Evolutionary conservation across 768 basidiomycete genomes (phyloP).

Genomic region (Epithele typhae): DNA sequence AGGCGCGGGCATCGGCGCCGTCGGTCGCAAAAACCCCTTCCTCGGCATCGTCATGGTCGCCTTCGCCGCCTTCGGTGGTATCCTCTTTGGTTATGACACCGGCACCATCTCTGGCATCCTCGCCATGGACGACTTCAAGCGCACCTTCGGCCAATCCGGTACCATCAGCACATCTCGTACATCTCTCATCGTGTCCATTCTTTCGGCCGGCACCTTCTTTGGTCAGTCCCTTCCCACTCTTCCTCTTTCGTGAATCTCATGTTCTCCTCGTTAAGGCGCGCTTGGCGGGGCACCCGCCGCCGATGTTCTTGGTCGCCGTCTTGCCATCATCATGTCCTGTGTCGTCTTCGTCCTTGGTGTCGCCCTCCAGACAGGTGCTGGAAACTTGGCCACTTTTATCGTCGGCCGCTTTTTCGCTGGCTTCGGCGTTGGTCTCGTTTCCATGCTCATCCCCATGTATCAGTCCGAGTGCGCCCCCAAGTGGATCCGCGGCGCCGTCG

Average conservation of each 20-base stretch:
- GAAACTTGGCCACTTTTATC: constrained; percentile 49
- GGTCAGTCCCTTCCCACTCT: constrained; percentile 21
- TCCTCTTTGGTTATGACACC: constrained; percentile 65
- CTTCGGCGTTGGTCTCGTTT: constrained; percentile 72
- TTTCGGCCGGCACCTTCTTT: constrained; percentile 81
- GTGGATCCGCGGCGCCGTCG: constrained; percentile 36
- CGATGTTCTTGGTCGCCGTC: constrained; percentile 45
- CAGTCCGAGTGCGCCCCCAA: constrained; percentile 58
- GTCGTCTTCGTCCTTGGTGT: constrained; percentile 56
- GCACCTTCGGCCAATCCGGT: constrained; percentile 39
- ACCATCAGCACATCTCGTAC: constrained; percentile 29
- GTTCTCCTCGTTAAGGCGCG: constrained; percentile 26
- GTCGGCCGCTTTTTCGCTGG: constrained; percentile 73
- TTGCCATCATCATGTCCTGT: constrained; percentile 39
- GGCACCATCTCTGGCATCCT: constrained; percentile 75
- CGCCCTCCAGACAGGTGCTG: constrained; percentile 55
- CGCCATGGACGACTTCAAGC: constrained; percentile 52
- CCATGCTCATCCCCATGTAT: constrained; percentile 53
- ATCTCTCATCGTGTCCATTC: constrained; percentile 55
- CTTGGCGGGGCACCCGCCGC: constrained; percentile 46
- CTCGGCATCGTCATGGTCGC: constrained; percentile 29
- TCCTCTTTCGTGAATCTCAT: neutral
- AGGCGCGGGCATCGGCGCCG: constrained; percentile 13
- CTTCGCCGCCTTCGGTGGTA: constrained; percentile 31
- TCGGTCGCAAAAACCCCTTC: constrained; percentile 13